Conservation (phyloP, 2,329 filamentous ascomycete genomes). For the Stachybotrys chartarum region DNA sequence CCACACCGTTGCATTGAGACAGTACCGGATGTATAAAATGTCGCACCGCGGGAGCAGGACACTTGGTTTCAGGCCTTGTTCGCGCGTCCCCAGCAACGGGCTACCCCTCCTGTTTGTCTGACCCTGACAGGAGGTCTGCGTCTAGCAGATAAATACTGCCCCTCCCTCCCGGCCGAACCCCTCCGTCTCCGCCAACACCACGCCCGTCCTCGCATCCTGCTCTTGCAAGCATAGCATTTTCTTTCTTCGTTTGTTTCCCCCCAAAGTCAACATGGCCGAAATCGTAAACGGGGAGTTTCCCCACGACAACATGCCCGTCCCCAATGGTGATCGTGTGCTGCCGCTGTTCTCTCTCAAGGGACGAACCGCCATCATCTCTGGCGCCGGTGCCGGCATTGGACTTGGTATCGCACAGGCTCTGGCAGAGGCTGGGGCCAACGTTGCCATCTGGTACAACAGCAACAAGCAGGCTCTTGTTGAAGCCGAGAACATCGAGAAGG, state of each 20-base stretch:
- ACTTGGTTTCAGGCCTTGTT: background rate
- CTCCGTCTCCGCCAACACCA: background rate
- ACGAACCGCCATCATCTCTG: slow-evolving; percentile 62
- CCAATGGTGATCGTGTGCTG: slow-evolving; percentile 45
- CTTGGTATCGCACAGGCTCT: slow-evolving; percentile 55
- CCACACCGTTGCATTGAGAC: background rate
- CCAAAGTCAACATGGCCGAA: slow-evolving; percentile 25
- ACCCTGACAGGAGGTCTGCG: no score
- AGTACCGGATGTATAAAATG: background rate
- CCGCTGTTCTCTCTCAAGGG: slow-evolving; percentile 64
- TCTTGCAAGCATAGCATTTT: background rate
- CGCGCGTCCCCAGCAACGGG: background rate
- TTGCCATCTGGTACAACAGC: slow-evolving; percentile 66
- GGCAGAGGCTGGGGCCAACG: slow-evolving; percentile 65
- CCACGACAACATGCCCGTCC: slow-evolving; percentile 47
- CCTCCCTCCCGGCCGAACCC: background rate
- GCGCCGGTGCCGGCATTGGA: slow-evolving; percentile 61
- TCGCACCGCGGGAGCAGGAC: background rate
- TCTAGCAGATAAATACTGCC: background rate
- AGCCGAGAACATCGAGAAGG: slow-evolving; percentile 56
- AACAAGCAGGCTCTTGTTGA: slow-evolving; percentile 57
- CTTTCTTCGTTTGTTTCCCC: background rate
- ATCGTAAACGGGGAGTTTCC: slow-evolving; percentile 44
- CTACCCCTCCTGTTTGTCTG: background rate
- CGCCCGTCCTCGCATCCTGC: background rate